Percentiles rank a stretch among this genome's conserved stretches.
phyloP scores from a whole-genome alignment of 768 basidiomycete genomes.

The Jaapia argillacea region DNA sequence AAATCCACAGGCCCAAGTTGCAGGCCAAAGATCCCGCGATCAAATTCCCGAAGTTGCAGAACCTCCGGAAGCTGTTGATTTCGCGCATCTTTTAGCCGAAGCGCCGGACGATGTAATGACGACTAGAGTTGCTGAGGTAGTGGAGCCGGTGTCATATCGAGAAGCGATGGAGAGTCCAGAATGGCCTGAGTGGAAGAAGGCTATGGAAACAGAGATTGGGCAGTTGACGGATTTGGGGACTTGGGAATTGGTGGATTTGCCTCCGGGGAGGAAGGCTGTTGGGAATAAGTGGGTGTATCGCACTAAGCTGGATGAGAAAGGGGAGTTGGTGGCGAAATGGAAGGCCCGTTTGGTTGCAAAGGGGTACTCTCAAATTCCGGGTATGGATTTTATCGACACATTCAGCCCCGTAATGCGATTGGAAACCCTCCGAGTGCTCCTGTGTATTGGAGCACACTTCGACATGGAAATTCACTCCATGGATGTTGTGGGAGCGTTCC shows the following conservation, averaged over 20 bases:
- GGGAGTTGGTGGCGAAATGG: background rate
- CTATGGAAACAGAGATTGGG: background rate
- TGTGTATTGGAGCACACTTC: background rate
- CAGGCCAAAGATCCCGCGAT: too few relatives aligned
- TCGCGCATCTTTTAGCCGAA: too few relatives aligned
- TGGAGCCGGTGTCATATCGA: background rate
- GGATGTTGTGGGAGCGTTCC: background rate
- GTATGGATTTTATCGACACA: background rate
- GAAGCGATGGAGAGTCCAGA: slow-evolving; percentile 5
- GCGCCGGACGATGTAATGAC: too few relatives aligned
- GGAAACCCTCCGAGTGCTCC: background rate
- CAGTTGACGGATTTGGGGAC: background rate
- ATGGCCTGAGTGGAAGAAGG: background rate
- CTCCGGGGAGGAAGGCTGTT: slow-evolving; percentile 12
- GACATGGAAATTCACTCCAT: background rate
- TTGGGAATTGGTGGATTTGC: slow-evolving; percentile 6
- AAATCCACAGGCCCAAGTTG: too few relatives aligned
- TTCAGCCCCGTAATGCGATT: background rate
- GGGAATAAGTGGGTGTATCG: slow-evolving; percentile 16
- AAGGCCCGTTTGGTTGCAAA: background rate
- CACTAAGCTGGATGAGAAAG: slow-evolving; percentile 9
- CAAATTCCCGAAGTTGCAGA: too few relatives aligned
- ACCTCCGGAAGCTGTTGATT: too few relatives aligned
- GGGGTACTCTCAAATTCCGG: background rate
- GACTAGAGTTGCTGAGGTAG: too few relatives aligned